Percentiles rank a stretch among this genome's conserved stretches.
Conservation (phyloP, 805 yeast species). For the Scheffersomyces coipomensis region DNA sequence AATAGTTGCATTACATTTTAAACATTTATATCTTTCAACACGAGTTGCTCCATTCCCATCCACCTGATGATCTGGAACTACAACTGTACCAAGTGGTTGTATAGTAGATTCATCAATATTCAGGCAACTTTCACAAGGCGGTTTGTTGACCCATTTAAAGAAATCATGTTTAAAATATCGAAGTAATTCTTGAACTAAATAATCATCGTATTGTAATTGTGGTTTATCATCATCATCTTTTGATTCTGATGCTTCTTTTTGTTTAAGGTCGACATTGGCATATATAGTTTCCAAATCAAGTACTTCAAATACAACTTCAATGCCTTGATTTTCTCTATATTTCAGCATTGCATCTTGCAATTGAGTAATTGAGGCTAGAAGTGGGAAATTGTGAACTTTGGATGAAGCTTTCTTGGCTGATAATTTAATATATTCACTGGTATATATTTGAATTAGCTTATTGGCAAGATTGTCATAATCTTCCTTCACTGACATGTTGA, state of each 20-base stretch:
- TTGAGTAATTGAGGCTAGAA: neutral
- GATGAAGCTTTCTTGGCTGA: neutral
- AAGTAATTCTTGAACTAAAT: constrained; percentile 30
- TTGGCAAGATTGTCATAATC: neutral
- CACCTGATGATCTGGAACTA: constrained; percentile 30
- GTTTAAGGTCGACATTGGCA: constrained; percentile 55
- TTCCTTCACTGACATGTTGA: neutral
- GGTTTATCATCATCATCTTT: constrained; percentile 2
- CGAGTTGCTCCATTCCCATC: constrained; percentile 46
- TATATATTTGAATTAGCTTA: neutral
- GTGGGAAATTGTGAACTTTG: neutral
- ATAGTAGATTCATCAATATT: constrained; percentile 33
- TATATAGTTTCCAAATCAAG: constrained; percentile 62
- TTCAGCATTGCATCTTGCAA: constrained; percentile 2
- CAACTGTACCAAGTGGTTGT: constrained; percentile 28
- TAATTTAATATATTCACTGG: neutral
- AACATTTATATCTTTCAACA: constrained; percentile 67
- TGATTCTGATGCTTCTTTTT: constrained; percentile 20
- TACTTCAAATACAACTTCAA: constrained; percentile 57
- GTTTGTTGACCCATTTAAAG: constrained; percentile 80
- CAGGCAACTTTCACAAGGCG: constrained; percentile 56
- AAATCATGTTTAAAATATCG: constrained; percentile 66
- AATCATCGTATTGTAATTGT: constrained; percentile 30
- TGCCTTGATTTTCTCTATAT: constrained; percentile 12
- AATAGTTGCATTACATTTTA: constrained; percentile 41